Percentiles rank a stretch among this genome's conserved stretches.
Conservation (phyloP, 2,329 filamentous ascomycete species). For the Claviceps monticola region DNA sequence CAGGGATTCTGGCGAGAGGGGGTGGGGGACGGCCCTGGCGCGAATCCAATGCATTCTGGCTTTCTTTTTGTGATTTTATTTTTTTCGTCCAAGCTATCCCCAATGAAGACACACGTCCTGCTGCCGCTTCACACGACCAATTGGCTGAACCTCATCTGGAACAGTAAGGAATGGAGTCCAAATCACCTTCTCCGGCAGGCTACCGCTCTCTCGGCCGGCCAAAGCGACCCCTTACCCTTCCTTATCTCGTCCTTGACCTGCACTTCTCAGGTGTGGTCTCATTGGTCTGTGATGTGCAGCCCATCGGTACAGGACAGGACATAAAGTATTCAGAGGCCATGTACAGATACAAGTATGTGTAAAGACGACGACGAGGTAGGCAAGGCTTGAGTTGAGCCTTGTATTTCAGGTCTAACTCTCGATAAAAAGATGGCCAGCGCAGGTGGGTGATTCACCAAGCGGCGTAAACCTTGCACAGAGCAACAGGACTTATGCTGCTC, state of each 20-base stretch:
- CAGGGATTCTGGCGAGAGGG: neutral
- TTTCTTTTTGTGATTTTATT: neutral
- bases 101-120: neutral
- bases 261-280: neutral
- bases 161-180: neutral
- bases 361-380: neutral
- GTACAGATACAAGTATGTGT: neutral
- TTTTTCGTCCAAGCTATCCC: neutral
- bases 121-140: neutral
- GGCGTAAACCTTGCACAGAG: neutral
- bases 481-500: neutral
- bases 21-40: neutral
- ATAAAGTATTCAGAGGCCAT: neutral
- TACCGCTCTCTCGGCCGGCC: conserved; percentile 6
- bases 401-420: neutral
- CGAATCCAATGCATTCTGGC: neutral
- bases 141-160: neutral
- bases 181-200: conserved; percentile 2
- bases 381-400: neutral
- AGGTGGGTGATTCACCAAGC: neutral
- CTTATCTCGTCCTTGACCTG: neutral
- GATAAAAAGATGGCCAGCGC: neutral
- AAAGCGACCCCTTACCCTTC: neutral
- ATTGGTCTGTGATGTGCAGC: neutral
- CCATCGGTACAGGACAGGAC: neutral